phyloP scores from a whole-genome alignment of 108 stramenopile genomes.

The Poteriospumella lacustris region DNA sequence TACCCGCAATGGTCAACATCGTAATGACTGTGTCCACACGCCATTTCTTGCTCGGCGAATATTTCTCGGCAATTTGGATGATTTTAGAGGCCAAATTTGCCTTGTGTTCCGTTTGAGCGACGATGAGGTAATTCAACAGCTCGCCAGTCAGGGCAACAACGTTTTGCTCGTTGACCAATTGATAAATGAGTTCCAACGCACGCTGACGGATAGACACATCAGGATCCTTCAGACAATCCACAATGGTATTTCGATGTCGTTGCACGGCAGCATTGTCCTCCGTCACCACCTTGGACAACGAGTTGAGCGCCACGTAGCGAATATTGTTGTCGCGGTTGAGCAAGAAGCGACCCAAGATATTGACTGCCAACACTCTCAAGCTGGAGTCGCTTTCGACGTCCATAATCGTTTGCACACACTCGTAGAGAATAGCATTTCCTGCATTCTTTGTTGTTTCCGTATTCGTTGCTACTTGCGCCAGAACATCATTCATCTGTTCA shows the following conservation, averaged over 20 bases:
- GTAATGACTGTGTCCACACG: conserved; percentile 85
- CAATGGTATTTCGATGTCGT: conserved; percentile 81
- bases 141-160: conserved; percentile 81
- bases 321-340: conserved; percentile 99
- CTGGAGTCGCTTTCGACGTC: conserved; percentile 86
- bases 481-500: conserved; percentile 89
- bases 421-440: conserved; percentile 97
- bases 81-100: conserved; percentile 78
- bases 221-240: conserved; percentile 98
- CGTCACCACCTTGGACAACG: conserved; percentile 60
- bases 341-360: conserved; percentile 95
- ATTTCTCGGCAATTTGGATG: conserved; percentile 77
- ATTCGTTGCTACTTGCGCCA: conserved; percentile 96
- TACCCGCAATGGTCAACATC: conserved; percentile 89
- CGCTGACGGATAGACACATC: conserved; percentile 94
- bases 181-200: conserved; percentile 93
- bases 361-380: conserved; percentile 89
- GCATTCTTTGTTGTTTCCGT: conserved; percentile 96
- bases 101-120: conserved; percentile 85
- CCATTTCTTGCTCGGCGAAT: conserved; percentile 81
- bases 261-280: conserved; percentile 68
- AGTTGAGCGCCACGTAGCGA: conserved; percentile 96
- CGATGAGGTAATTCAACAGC: conserved; percentile 92
- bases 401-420: conserved; percentile 97
- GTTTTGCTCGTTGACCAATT: conserved; percentile 83